Evolutionary conservation across 2,329 filamentous ascomycete species (phyloP), one percentile per base, ranked within the genome.

Genomic region (Exutisphaerella laricina): DNA sequence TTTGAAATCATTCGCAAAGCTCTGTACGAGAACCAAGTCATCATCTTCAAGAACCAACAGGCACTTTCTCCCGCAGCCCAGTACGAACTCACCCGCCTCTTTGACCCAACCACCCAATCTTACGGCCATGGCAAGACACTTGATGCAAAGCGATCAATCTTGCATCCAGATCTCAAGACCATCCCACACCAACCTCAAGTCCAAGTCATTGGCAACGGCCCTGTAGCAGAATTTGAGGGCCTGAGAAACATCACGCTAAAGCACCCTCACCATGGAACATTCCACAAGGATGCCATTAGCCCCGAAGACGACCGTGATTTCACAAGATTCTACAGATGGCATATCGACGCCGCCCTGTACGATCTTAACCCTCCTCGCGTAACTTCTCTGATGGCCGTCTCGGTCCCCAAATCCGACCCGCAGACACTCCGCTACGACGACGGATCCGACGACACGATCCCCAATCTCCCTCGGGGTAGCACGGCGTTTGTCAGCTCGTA

Each of bases 131-230:
- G 84, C 58, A 85, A 84, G 65, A 85, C 82, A 0, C 70, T 86
- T 35, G 83, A 87, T 54, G 72, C 72, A 5, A 80, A 80, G 61
- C 75, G 72, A 39, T 72, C 67, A 42, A 79, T 89, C 55, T 73
- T 89, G 13, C 84, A 88, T 58, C 85, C 85, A 0, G 85, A 89
- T 55, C 72, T 89, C 13, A 88, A 88, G 68, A 88, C 85, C 0
- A 78, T 89, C 30, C 84, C 85, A 0, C 80, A 86, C 54, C 85
- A 89, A 61, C 83, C 85, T 0, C 84, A 89, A 61, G 82, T 86
- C 1, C 85, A 89, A 58, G 80, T 88, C 41, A 88, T 89, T 48
- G 85, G 85, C 29, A 87, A 89, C 57, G 85, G 85, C 4, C 74
- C 76, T 34, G 74, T 89, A 1, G 61, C 73, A 1, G 74, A 77